Percentiles rank a stretch among this genome's conserved stretches.
Conservation (phyloP, 2,329 filamentous ascomycete genomes). For the Chrysosporium queenslandicum region DNA sequence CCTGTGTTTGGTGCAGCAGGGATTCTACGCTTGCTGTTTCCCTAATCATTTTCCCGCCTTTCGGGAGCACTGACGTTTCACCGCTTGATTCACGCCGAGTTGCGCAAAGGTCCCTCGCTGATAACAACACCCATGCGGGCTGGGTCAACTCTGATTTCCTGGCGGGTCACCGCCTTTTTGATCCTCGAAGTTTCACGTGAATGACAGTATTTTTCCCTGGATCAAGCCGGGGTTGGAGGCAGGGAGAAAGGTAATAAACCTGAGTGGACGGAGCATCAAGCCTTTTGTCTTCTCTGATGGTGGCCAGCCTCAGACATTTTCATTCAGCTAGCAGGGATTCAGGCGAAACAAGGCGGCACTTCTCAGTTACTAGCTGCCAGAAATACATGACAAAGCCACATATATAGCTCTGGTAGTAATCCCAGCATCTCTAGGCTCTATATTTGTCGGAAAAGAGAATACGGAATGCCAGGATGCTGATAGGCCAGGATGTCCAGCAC, state of each 20-base stretch:
- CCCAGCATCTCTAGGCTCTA: background rate
- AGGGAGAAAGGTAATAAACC: background rate
- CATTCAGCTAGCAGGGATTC: background rate
- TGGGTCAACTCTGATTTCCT: background rate
- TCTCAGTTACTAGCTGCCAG: background rate
- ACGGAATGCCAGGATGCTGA: background rate
- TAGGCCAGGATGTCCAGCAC: background rate
- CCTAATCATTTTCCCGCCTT: background rate
- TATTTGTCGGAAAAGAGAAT: background rate
- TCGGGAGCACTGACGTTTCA: background rate
- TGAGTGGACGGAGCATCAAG: too few relatives aligned
- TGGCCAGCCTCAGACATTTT: constrained; percentile 2
- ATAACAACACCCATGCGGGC: background rate
- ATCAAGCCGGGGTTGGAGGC: background rate
- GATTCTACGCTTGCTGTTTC: background rate
- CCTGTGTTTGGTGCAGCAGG: background rate
- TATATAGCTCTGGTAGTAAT: background rate
- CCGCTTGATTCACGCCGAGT: background rate
- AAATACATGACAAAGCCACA: background rate
- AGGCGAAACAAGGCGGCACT: background rate
- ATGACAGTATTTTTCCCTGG: background rate
- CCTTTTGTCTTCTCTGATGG: background rate
- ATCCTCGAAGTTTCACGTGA: background rate
- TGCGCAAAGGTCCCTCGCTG: background rate
- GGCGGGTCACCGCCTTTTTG: constrained; percentile 1